Percentiles rank a stretch among this genome's conserved stretches.
Evolutionary conservation across 495 filamentous ascomycete species (phyloP).

Genomic region (Hyaloscypha variabilis): DNA sequence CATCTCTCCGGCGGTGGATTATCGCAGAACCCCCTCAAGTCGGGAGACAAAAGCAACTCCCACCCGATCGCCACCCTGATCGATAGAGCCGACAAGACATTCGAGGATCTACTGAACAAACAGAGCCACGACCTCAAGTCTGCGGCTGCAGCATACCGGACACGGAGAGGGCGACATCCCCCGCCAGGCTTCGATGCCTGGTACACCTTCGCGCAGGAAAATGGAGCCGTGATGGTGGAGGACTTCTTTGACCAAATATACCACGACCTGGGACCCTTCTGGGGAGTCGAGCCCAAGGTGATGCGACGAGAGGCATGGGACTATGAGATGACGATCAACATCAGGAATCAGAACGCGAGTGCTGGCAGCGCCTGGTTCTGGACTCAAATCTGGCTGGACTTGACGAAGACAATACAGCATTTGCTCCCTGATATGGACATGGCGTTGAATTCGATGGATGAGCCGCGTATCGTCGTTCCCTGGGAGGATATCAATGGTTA

Average conservation of each 20-base stretch:
- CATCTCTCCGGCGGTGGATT: background rate
- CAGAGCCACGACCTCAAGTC: slow-evolving; percentile 54
- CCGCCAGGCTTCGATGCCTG: slow-evolving; percentile 73
- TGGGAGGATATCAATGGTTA: slow-evolving; percentile 65
- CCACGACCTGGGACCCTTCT: slow-evolving; percentile 72
- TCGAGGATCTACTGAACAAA: slow-evolving; percentile 40
- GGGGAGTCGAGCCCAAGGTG: slow-evolving; percentile 58
- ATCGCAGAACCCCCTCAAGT: background rate
- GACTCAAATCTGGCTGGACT: slow-evolving; percentile 59
- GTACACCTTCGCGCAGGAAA: slow-evolving; percentile 65
- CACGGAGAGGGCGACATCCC: slow-evolving; percentile 67
- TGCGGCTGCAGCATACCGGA: slow-evolving; percentile 63
- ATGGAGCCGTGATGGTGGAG: slow-evolving; percentile 64
- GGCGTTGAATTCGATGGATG: slow-evolving; percentile 69
- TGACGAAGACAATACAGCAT: slow-evolving; percentile 59
- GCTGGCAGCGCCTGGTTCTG: slow-evolving; percentile 62
- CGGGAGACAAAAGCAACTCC: background rate
- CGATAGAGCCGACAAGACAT: slow-evolving; percentile 43
- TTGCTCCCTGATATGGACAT: slow-evolving; percentile 73
- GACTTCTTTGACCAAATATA: slow-evolving; percentile 74
- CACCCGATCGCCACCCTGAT: slow-evolving; percentile 54
- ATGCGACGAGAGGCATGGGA: slow-evolving; percentile 57
- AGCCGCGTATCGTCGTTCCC: slow-evolving; percentile 66
- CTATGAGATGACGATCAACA: slow-evolving; percentile 60
- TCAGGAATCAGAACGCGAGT: slow-evolving; percentile 59